Evolutionary conservation across 73 alveolate species (phyloP).

Genomic region (Paramecium tetraurelia): DNA sequence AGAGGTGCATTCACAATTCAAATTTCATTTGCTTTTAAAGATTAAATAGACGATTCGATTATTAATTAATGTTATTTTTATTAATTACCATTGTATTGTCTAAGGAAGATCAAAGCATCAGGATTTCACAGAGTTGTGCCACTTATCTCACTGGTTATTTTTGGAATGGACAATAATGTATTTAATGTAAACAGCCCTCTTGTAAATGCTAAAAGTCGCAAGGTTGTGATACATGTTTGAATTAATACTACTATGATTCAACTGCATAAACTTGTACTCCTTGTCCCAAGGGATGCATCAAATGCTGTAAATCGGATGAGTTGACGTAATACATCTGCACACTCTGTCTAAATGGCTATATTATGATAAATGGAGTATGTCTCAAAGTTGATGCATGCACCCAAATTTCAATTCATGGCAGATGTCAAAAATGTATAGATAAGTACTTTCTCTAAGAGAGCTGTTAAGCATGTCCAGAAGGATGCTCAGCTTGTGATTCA

Average conservation of each 20-base stretch:
- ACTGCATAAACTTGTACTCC: background rate
- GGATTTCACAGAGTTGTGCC: background rate
- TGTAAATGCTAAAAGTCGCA: background rate
- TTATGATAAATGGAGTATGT: conserved; percentile 11
- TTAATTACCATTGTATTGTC: too few species aligned
- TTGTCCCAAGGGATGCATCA: conserved; percentile 2
- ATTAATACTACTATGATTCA: conserved; percentile 1
- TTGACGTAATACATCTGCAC: background rate
- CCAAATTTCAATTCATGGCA: background rate
- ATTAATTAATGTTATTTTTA: too few species aligned
- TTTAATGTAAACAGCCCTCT: conserved; percentile 11
- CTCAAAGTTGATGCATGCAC: background rate
- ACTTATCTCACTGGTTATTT: background rate
- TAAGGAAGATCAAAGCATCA: background rate
- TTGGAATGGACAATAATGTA: conserved; percentile 16
- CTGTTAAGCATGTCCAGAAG: background rate
- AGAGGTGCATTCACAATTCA: too few species aligned
- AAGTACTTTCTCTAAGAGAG: background rate
- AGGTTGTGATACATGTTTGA: background rate
- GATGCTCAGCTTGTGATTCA: conserved; percentile 9
- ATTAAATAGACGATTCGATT: too few species aligned
- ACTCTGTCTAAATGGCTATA: background rate
- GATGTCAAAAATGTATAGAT: background rate
- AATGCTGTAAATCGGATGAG: background rate
- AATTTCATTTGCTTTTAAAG: too few species aligned